Conservation (phyloP, 768 basidiomycete species). For the Kwoniella bestiolae region DNA sequence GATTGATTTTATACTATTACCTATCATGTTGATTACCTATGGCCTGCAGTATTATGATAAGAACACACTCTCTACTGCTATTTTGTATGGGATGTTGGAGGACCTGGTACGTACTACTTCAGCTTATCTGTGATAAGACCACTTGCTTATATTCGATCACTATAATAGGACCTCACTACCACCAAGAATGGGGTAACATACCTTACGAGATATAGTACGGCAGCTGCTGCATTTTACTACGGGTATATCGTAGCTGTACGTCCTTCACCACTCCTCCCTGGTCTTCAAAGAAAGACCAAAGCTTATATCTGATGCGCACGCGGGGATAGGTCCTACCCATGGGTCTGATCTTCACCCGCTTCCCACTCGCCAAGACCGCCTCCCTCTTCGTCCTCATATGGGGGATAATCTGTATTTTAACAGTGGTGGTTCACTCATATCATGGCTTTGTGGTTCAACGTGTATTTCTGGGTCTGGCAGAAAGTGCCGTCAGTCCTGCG, state of each 20-base stretch:
- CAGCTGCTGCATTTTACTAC: constrained; percentile 56
- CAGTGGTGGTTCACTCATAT: constrained; percentile 40
- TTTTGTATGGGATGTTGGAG: constrained; percentile 19
- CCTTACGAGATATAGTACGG: constrained; percentile 49
- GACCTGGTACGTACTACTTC: constrained; percentile 5
- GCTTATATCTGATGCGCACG: background rate
- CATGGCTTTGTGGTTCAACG: constrained; percentile 51
- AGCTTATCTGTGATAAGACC: background rate
- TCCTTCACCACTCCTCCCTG: background rate
- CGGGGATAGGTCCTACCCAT: constrained; percentile 35
- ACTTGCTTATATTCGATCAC: background rate
- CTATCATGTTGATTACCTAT: constrained; percentile 52
- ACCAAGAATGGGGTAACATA: constrained; percentile 40
- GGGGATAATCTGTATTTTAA: constrained; percentile 49
- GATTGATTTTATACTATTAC: constrained; percentile 51
- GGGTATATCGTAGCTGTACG: constrained; percentile 50
- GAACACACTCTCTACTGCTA: constrained; percentile 16
- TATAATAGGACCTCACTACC: constrained; percentile 34
- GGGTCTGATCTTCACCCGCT: constrained; percentile 44
- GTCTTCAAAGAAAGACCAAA: background rate
- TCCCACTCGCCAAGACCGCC: constrained; percentile 41
- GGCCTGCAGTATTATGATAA: constrained; percentile 38
- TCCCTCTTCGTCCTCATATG: constrained; percentile 42
- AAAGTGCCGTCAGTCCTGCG: constrained; percentile 56
- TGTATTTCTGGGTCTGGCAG: constrained; percentile 51